phyloP scores from a whole-genome alignment of 352 stramenopile species.

The Phytopythium ostracodes region DNA sequence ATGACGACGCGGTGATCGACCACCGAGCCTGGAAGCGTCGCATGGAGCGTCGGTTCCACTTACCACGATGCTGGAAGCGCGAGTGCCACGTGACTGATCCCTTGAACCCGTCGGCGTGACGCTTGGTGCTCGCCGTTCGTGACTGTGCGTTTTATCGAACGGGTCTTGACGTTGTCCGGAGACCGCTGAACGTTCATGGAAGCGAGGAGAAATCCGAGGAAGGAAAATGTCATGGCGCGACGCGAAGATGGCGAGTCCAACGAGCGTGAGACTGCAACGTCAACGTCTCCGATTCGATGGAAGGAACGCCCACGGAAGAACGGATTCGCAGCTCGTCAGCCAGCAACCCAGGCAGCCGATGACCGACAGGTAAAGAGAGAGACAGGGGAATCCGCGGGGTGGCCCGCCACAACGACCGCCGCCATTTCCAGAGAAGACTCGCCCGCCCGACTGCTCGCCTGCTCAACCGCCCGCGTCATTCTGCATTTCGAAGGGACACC shows the following conservation, averaged over 20 bases:
- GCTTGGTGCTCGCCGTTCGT: background rate
- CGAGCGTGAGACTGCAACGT: background rate
- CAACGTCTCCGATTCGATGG: background rate
- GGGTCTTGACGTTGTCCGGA: background rate
- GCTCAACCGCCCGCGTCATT: background rate
- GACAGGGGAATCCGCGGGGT: background rate
- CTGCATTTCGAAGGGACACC: background rate
- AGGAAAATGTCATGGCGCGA: background rate
- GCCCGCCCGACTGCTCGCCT: background rate
- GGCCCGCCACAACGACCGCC: background rate
- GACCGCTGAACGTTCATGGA: background rate
- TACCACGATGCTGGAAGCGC: background rate
- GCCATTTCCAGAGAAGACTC: background rate
- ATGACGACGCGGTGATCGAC: background rate
- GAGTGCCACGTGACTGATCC: background rate
- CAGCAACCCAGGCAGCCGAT: background rate
- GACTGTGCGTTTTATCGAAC: background rate
- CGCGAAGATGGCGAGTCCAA: background rate
- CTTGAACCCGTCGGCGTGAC: background rate
- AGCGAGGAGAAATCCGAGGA: background rate
- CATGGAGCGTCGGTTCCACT: background rate
- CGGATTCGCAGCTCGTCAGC: background rate
- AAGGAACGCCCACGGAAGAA: background rate
- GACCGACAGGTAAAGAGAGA: background rate
- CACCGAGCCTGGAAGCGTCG: conserved; percentile 1